Evolutionary conservation across 495 filamentous ascomycete species (phyloP), one percentile per base, ranked within the genome.

Genomic region (Aspergillus sparsus): DNA sequence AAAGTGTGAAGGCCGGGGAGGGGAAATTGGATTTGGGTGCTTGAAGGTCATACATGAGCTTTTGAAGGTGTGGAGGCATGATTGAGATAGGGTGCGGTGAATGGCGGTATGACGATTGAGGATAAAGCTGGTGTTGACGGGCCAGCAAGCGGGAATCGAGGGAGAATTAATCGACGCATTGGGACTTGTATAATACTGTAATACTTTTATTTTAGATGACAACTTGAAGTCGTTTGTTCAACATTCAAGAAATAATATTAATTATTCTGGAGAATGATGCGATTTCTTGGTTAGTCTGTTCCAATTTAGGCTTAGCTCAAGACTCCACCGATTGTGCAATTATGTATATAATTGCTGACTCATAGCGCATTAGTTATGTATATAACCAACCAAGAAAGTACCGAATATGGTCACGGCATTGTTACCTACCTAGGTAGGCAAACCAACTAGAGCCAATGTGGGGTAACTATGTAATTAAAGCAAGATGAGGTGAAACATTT

Each of bases 181-280:
- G 21, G 21, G 21, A 27, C 3, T 27, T 27, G 3, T 27, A 27
- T 27, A 27, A 3, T 27, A 27, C 21, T 27, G n/a, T n/a, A n/a
- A n/a, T n/a, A n/a, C n/a, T n/a, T n/a, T n/a, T n/a, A n/a, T n/a
- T n/a, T n/a, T n/a, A n/a, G n/a, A n/a, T n/a, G n/a, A n/a, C n/a
- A n/a, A n/a, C 21, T 47, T 47, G 39, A 9, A 47, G 44, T 27
- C 21, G 21, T 27, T 27, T 27, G 21, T 27, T 27, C 21, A 27
- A 27, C 21, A 3, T 27, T 27, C 21, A 27, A 27, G 21, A 27
- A 27, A 27, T 3, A 27, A 27, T 3, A 27, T 1, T 7, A 47
- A 47, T 47, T 47, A 47, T 47, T 47, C n/a, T 47, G 44, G 15
- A 21, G 44, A 57, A 39, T 34, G 27, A 57, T 47, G 42, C 8